Evolutionary conservation across 106 monocot species (phyloP), one percentile per base, ranked within the genome.

Genomic region (Chionographis japonica): DNA sequence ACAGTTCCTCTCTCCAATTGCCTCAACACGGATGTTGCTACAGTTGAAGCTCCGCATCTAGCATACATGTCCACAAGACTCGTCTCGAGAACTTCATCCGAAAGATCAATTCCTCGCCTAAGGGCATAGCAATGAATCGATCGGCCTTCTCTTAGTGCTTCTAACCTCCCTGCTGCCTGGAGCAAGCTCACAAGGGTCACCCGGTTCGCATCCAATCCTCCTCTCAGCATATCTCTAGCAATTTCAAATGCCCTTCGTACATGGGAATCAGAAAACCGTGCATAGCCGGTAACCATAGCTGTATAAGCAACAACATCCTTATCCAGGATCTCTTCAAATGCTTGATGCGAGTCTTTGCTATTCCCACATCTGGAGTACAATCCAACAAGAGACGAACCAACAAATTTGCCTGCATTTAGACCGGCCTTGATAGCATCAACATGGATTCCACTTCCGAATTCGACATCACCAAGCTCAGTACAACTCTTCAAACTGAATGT

Each of bases 261-360:
- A 66, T 35, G 41, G 10, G 40, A 57, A 54, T 77, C 81, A n/a
- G 60, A n/a, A 36, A 62, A 37, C 62, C 72, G 66, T 15, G 88
- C 68, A 80, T 81, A 88, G 4, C 77, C 88, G 3, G 85, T 80
- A 57, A 92, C 43, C 78, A 92, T 68, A 15, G 92, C 53, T 2
- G 85, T 92, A 49, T 76, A 92, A 20, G 74, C 75, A 62, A 92
- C 78, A 50, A 85, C 36, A 78, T 92, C 88, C 82, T 85, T 92
- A 3, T 79, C 63, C 4, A 73, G 50, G 3, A 92, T 85, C 52
- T 83, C 87, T 16, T 82, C 60, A 66, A 92, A 92, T 60, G 64
- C 85, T 61, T 65, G 18, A 2, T 58, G 60, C 68, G 80, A 82
- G 61, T 80, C 75, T 15, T 78, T 62, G 12, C 71, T 54, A 8